Percentiles rank a stretch among this genome's conserved stretches.
Conservation (phyloP, 768 basidiomycete species). For the Clitopilus passeckerianus region DNA sequence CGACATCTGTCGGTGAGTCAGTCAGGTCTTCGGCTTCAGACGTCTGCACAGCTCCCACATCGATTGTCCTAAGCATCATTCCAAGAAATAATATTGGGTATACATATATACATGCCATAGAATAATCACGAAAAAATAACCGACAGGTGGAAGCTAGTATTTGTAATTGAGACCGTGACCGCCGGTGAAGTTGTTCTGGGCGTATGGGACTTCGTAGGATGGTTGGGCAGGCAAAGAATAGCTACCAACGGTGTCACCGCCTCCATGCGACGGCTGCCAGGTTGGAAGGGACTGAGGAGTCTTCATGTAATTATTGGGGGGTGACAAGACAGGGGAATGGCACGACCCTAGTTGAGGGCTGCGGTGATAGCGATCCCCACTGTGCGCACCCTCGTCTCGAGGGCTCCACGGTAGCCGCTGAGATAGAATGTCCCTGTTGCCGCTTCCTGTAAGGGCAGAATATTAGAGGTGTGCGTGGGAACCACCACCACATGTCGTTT, state of each 20-base stretch:
- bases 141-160: background rate
- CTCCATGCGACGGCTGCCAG: background rate
- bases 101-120: background rate
- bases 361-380: background rate
- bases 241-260: background rate
- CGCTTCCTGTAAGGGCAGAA: background rate
- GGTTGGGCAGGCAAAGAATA: conserved; percentile 15
- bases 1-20: background rate
- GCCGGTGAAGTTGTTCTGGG: background rate
- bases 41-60: too few species aligned
- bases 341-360: background rate
- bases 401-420: background rate
- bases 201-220: conserved; percentile 23
- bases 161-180: background rate
- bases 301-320: background rate
- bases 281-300: background rate
- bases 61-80: background rate
- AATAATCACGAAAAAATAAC: background rate
- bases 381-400: background rate
- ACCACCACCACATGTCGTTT: background rate
- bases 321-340: background rate
- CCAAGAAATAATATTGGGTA: too few species aligned
- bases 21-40: background rate
- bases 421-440: background rate
- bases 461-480: background rate